These are phyloP conservation scores for Schizonepeta tenuifolia DNA, from an alignment of 257 asterid genomes.

Conservation along the genomic window DNA sequence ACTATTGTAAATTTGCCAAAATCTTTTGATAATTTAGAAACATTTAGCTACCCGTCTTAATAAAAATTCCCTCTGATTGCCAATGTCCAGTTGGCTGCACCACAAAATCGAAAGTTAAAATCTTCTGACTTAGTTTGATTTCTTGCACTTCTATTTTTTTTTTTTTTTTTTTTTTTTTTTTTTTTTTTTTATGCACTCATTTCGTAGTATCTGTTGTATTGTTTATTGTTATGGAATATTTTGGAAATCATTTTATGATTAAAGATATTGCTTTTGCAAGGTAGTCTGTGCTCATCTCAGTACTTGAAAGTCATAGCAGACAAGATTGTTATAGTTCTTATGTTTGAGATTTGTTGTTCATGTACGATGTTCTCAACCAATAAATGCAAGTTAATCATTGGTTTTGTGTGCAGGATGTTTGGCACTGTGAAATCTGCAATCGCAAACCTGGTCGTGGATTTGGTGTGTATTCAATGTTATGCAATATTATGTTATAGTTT, in stretches of 20 bases:
- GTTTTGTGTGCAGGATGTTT: conserved; percentile 72
- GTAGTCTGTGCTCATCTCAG: neutral
- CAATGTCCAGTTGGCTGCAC: conserved; percentile 22
- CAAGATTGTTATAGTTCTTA: neutral
- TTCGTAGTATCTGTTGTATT: neutral
- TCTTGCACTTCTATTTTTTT: neutral
- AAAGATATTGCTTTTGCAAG: neutral
- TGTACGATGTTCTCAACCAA: neutral
- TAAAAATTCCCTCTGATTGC: neutral
- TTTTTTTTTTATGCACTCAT: conserved; percentile 18
- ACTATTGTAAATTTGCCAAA: neutral
- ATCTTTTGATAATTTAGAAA: conserved; percentile 10
- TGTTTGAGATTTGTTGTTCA: conserved; percentile 2
- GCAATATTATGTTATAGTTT: conserved; percentile 1
- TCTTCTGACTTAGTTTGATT: conserved; percentile 13
- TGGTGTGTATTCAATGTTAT: conserved; percentile 53
- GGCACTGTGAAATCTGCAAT: conserved; percentile 99
- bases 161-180: too few species aligned
- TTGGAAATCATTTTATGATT: neutral
- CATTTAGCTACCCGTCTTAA: neutral
- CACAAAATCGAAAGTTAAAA: neutral
- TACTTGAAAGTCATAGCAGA: conserved; percentile 10
- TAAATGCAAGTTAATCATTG: conserved; percentile 22
- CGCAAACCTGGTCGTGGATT: conserved; percentile 99
- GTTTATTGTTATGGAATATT: conserved; percentile 1